A percentile compares a stretch with the other conserved stretches of the same genome.
Evolutionary conservation across 2,329 filamentous ascomycete species (phyloP).

Genomic region (Neonectria punicea): DNA sequence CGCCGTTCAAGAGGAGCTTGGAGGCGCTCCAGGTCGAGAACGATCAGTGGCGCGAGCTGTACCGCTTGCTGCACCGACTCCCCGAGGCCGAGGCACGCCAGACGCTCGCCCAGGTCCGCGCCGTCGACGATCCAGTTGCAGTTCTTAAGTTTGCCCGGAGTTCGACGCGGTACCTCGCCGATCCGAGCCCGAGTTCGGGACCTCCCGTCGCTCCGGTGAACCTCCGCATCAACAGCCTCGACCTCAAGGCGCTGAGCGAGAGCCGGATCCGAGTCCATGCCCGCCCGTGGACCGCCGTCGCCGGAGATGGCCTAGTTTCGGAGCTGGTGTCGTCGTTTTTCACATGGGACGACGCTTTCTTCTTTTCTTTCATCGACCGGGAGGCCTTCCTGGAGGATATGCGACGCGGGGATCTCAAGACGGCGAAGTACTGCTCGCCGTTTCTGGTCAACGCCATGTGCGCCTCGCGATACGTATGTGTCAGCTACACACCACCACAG

Average conservation of each 20-base stretch:
- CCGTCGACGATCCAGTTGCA: conserved; percentile 15
- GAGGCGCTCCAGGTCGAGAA: conserved; percentile 27
- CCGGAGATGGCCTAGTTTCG: conserved; percentile 46
- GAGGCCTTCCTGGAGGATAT: conserved; percentile 44
- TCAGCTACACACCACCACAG: too few relatives aligned
- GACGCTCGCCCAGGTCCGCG: conserved; percentile 16
- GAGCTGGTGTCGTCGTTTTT: conserved; percentile 46
- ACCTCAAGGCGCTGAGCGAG: conserved; percentile 25
- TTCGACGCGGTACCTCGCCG: not conserved
- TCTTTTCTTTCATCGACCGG: conserved; percentile 40
- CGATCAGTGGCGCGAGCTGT: conserved; percentile 29
- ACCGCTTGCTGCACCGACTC: conserved; percentile 7
- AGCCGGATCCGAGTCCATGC: conserved; percentile 41
- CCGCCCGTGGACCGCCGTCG: conserved; percentile 45
- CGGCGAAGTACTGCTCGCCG: conserved; percentile 43
- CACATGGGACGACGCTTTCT: conserved; percentile 42
- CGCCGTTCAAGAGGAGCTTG: not conserved
- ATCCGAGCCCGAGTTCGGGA: not conserved
- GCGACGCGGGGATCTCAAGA: conserved; percentile 25
- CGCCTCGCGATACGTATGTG: conserved; percentile 43
- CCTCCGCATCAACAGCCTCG: conserved; percentile 13
- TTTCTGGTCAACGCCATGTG: conserved; percentile 48
- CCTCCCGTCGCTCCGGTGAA: not conserved
- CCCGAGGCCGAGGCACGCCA: conserved; percentile 15
- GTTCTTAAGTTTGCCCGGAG: conserved; percentile 9